Base-by-base conservation (phyloP, 2,329 filamentous ascomycete species). In the Aureobasidium vineae region DNA sequence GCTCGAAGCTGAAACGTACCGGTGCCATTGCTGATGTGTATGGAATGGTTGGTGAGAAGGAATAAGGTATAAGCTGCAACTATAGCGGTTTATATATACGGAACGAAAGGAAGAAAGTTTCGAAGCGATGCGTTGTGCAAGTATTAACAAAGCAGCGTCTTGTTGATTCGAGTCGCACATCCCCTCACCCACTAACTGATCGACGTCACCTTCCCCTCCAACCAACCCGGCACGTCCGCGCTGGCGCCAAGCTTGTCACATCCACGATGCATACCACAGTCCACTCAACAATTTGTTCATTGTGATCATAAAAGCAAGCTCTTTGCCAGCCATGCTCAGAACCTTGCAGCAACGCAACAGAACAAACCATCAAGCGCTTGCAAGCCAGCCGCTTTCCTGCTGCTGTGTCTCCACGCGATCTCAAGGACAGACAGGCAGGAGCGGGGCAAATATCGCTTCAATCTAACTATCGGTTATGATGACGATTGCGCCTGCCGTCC, bases 141-240 rank as follows among this genome's bases (percentile, higher is more conserved):
- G 43, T 31, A 28, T 49, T 28, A 36, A 49, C 47, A 61, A 11
- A 36, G n/a, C 28, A 21, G 41, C 28, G 7, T 45, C 38, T 59
- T 52, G 43, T 61, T 61, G 57, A 61, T 50, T 61, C 41, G 13
- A 26, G 28, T 49, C 23, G 33, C 28, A 40, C 21, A 50, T 50
- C 59, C 59, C 59, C 59, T 38, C 59, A 40, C 40, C 33, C n/a
- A n/a, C 23, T 16, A 45, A 43, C 26, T 52, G 56, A 45, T 59
- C 36, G 19, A 38, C 57, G 43, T 50, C 57, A 50, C 31, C 15
- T 61, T 61, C 57, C 57, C 57, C 57, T 61, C 57, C 41, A 61
- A 49, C 28, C 56, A 45, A 45, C 10, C 40, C 23, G 31, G 50
- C 50, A 54, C 38, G 56, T 57, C 40, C 38, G 23, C 40, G 23